Evolutionary conservation across 2,329 filamentous ascomycete species (phyloP).

Genomic region (Trematosphaeria pertusa): DNA sequence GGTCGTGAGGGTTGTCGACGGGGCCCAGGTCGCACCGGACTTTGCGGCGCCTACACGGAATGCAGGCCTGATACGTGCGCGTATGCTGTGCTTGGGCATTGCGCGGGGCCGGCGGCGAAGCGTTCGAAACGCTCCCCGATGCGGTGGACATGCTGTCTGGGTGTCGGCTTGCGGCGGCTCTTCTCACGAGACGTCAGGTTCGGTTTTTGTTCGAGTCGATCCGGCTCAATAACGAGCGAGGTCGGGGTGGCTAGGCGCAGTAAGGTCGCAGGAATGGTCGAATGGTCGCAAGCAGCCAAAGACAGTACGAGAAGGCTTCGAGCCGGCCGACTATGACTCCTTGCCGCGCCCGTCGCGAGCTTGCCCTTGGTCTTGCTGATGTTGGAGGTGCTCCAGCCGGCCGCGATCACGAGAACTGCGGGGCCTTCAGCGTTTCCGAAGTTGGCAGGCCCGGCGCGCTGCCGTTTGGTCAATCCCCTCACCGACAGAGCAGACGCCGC

Average conservation of each 20-base stretch:
- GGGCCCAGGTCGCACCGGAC: constrained; percentile 66
- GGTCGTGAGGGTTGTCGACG: constrained; percentile 92
- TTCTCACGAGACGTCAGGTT: constrained; percentile 8
- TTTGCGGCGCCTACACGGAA: constrained; percentile 63
- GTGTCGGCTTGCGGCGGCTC: constrained; percentile 32
- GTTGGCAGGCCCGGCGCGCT: constrained; percentile 1
- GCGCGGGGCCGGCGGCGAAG: constrained; percentile 29
- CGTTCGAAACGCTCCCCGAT: constrained; percentile 25
- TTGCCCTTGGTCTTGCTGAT: constrained; percentile 3
- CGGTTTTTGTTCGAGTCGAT: constrained; percentile 5
- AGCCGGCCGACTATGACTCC: not conserved
- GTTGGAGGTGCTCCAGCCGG: not conserved
- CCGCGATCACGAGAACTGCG: constrained; percentile 10
- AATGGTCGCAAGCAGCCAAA: too few species aligned
- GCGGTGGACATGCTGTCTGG: constrained; percentile 26
- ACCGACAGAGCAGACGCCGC: not conserved
- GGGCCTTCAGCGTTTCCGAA: constrained; percentile 1
- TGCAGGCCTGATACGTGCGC: constrained; percentile 55
- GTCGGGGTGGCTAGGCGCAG: too few species aligned
- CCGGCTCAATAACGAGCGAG: constrained; percentile 4
- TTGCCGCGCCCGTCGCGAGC: not conserved
- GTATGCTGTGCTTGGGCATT: constrained; percentile 36
- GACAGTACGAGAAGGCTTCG: not conserved
- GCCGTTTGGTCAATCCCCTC: constrained; percentile 2
- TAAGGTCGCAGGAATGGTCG: too few species aligned